phyloP scores from a whole-genome alignment of 2,329 filamentous ascomycete genomes.

The Scedosporium minutisporum region DNA sequence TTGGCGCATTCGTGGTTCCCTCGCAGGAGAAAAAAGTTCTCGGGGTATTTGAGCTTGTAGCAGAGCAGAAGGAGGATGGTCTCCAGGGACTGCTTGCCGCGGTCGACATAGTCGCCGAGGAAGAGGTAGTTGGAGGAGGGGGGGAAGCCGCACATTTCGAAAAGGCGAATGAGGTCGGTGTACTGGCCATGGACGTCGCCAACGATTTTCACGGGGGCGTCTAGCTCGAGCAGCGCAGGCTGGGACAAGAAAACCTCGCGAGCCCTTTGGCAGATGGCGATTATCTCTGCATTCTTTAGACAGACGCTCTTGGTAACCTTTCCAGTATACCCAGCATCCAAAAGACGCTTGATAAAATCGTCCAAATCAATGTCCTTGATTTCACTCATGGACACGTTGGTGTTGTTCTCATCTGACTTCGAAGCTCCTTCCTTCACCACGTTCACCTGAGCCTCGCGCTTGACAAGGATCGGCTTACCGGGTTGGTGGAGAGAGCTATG shows the following conservation, averaged over 20 bases:
- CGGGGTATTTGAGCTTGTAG: conserved; percentile 95
- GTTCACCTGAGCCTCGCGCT: conserved; percentile 62
- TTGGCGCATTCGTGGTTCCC: conserved; percentile 97
- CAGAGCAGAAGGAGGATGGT: conserved; percentile 87
- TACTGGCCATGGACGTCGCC: conserved; percentile 96
- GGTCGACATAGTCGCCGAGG: conserved; percentile 91
- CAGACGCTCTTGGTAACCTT: conserved; percentile 98
- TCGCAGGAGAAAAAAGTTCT: conserved; percentile 92
- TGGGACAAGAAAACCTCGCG: conserved; percentile 86
- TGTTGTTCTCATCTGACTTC: conserved; percentile 31
- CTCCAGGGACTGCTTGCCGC: conserved; percentile 90
- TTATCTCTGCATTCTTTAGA: conserved; percentile 94
- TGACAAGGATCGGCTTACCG: conserved; percentile 82
- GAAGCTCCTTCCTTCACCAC: conserved; percentile 37
- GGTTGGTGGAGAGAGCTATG: conserved; percentile 55
- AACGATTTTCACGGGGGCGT: conserved; percentile 94
- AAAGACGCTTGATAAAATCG: conserved; percentile 88
- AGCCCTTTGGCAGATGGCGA: conserved; percentile 80
- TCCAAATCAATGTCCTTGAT: conserved; percentile 91
- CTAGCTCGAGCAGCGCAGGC: conserved; percentile 81
- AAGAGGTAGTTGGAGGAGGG: conserved; percentile 89
- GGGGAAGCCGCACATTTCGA: conserved; percentile 97
- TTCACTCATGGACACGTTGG: conserved; percentile 70
- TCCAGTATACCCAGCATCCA: conserved; percentile 90
- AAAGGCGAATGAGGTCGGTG: conserved; percentile 90